Conservation (phyloP, 306 rosid genomes). For the Alnus glutinosa region DNA sequence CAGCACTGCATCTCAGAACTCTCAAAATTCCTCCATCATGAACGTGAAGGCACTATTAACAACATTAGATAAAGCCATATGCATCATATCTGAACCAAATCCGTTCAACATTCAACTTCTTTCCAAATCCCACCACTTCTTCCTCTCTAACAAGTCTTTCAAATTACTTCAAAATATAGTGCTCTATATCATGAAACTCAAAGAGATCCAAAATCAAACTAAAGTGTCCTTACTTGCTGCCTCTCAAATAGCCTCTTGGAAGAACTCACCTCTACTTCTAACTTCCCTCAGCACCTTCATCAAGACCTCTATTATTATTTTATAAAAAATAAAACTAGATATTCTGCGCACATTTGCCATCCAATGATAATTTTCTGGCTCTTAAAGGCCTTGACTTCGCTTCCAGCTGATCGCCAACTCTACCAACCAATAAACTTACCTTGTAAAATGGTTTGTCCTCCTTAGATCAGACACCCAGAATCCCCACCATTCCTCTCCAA, state of each 20-base stretch:
- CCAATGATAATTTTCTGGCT: neutral
- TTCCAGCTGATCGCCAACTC: neutral
- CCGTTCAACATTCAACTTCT: neutral
- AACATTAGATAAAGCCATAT: neutral
- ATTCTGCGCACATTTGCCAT: neutral
- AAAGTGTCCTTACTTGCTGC: neutral
- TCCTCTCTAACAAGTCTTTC: neutral
- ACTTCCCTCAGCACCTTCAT: conserved; percentile 2
- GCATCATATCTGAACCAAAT: neutral
- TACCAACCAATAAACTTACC: neutral
- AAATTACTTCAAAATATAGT: neutral
- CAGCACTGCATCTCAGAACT: neutral
- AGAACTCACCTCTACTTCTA: neutral
- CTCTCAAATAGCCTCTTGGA: neutral
- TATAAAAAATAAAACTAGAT: neutral
- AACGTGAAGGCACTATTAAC: neutral
- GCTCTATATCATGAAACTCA: neutral
- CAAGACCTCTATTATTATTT: neutral
- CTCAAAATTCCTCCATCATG: neutral
- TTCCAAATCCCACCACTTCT: neutral
- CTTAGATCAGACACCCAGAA: too few relatives aligned
- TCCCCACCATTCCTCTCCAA: too few relatives aligned
- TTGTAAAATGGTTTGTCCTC: too few relatives aligned
- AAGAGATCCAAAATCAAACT: neutral
- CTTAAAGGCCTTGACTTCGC: neutral